Base-by-base conservation (phyloP, 2,329 filamentous ascomycete species). In the Davidsoniella eucalypti region DNA sequence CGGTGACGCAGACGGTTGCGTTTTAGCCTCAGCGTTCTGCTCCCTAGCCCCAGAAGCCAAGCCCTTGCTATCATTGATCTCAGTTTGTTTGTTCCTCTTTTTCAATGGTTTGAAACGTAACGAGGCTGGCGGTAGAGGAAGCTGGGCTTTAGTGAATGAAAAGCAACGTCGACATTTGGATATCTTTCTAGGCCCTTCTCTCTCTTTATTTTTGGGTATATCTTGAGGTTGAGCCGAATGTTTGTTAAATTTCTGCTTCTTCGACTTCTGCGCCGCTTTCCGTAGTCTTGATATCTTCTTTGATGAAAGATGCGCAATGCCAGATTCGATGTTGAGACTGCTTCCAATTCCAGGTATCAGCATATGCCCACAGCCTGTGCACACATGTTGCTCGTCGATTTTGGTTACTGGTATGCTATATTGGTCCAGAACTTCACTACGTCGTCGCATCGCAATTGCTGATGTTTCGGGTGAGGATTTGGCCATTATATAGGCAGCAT, bases 331-430 rank as follows among this genome's bases (percentile, higher is more conserved):
- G 40, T 57, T 36, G 48, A 53, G 1, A 59, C 54, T 21, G 16
- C 29, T 69, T 2, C 63, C 65, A 7, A 69, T 67, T 0, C 76
- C 76, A 1, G 68, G 64, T 3, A 79, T 64, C 64, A 79, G 69
- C 38, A 82, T 75, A 54, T 72, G 69, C 14, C 80, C 78, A 57
- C 80, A 84, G 47, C 69, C 69, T 45, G 65, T 68, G 61, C 80
- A 83, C 21, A 70, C 64, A 51, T 71, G 71, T 54, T 78, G 70
- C 47, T 67, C 66, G 54, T 76, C 70, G n/a, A 65, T 57, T 16
- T 75, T 70, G 8, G 69, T 62, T 46, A 63, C 60, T 6, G 63
- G 56, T 5, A 73, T 55, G 41, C 67, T 65, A 55, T 72, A 64
- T 47, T 69, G 63, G 43, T 68, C 65, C 57, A 76, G 65, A 12